These are phyloP conservation scores for Lyophyllum atratum DNA, from an alignment of 768 basidiomycete species.

Conservation along the genomic window DNA sequence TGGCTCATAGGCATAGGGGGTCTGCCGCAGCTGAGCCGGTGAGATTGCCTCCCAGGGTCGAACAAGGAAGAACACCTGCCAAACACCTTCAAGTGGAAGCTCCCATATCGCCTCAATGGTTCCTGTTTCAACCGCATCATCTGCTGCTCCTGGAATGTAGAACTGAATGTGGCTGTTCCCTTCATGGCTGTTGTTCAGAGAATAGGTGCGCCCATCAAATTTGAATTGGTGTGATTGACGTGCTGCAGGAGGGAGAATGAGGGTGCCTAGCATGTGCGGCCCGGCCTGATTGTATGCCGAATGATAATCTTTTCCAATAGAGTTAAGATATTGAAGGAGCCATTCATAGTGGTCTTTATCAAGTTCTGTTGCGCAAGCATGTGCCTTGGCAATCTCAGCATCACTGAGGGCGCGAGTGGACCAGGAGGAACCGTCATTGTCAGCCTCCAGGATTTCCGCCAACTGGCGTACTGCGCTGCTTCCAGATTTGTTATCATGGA, in stretches of 20 bases:
- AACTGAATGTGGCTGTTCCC: conserved; percentile 9
- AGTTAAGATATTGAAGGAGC: background rate
- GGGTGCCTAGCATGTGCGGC: background rate
- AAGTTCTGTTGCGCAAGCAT: background rate
- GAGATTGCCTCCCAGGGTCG: background rate
- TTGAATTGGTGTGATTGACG: background rate
- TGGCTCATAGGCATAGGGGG: background rate
- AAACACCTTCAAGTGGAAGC: conserved; percentile 1
- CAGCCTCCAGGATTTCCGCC: background rate
- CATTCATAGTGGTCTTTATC: background rate
- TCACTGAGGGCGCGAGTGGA: background rate
- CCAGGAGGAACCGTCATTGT: background rate
- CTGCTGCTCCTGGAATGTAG: background rate
- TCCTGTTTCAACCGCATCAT: background rate
- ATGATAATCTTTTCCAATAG: background rate
- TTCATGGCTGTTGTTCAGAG: background rate
- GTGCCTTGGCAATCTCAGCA: background rate
- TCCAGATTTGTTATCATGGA: background rate
- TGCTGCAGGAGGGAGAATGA: background rate
- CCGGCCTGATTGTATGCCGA: background rate
- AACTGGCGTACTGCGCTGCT: background rate
- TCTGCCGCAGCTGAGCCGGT: background rate
- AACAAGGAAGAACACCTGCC: conserved; percentile 1
- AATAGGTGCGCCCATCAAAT: background rate
- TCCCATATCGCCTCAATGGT: background rate